Evolutionary conservation across 805 yeast species (phyloP).

Genomic region (Pichia eremophila): DNA sequence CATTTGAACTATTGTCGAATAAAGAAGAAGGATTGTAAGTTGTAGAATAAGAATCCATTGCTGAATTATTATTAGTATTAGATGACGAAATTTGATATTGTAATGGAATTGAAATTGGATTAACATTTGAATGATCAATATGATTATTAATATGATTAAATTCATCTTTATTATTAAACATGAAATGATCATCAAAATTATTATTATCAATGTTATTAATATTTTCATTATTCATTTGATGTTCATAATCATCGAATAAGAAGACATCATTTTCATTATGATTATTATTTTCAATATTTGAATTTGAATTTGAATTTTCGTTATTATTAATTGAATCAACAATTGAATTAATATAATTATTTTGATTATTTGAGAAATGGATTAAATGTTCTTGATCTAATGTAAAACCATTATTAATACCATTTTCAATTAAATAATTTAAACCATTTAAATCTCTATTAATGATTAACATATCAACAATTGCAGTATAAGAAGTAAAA

Average conservation of each 20-base stretch:
- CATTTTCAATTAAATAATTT: conserved; percentile 20
- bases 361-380: conserved; percentile 14
- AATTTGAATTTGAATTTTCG: conserved; percentile 10
- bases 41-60: conserved; percentile 5
- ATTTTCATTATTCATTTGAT: conserved; percentile 2
- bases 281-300: neutral
- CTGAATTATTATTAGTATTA: conserved; percentile 5
- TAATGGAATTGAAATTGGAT: conserved; percentile 11
- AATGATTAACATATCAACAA: conserved; percentile 31
- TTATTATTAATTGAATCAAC: conserved; percentile 5
- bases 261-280: conserved; percentile 7
- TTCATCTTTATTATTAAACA: neutral
- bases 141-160: neutral
- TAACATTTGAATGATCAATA: conserved; percentile 6
- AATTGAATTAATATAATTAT: conserved; percentile 7
- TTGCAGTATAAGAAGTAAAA: conserved; percentile 31
- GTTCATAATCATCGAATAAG: conserved; percentile 10
- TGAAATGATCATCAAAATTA: neutral
- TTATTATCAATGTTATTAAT: neutral
- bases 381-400: conserved; percentile 36
- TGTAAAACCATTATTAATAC: conserved; percentile 30
- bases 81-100: neutral
- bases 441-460: conserved; percentile 33
- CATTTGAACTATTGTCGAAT: conserved; percentile 7
- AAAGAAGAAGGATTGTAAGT: conserved; percentile 9